Evolutionary conservation across 192 early-diverging fungal genomes (phyloP), one percentile per base, ranked within the genome.

Genomic region (Entomortierella beljakovae): DNA sequence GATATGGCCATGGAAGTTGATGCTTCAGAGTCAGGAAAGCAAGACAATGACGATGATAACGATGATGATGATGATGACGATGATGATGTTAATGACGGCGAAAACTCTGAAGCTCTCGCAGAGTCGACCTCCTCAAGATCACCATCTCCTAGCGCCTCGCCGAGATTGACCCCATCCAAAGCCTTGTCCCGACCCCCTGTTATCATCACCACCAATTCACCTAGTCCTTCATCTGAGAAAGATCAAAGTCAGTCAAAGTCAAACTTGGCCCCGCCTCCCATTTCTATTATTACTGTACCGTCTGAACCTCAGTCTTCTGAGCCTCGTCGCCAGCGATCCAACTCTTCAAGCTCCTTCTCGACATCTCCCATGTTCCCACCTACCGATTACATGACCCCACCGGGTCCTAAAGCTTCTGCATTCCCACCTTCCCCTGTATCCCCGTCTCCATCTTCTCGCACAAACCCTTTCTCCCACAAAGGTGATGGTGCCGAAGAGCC

Each of bases 361-460:
- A 28, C 35, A 23, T 79, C 75, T 20, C 75, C 75, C 61, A 60
- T 70, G 75, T 70, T 69, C 40, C 71, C 71, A 16, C 57, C 62
- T 34, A 38, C 71, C 22, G 16, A 32, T 2, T 64, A 55, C 23
- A 38, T 58, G 20, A 20, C 51, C 34, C 2, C 58, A 6, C 2
- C 43, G 1, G 32, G 20, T 5, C 23, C 67, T 0, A 3, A 22
- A 10, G 8, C 58, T 6, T 63, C 60, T 29, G 43, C 70, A 49
- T 63, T 71, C 54, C 70, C 64, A 26, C 60, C 72, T 16, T 68
- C 72, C 18, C 59, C 72, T 0, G 65, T 68, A 18, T 76, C 72
- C 2, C 59, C 72, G 4, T 75, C 72, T 0, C 64, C 65, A 2
- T 75, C 50, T 56, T 28, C 64, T 13, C 64, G 52, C 29, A 64